phyloP scores from a whole-genome alignment of 371 early-diverging fungal genomes.

The Chytridium lagenaria region DNA sequence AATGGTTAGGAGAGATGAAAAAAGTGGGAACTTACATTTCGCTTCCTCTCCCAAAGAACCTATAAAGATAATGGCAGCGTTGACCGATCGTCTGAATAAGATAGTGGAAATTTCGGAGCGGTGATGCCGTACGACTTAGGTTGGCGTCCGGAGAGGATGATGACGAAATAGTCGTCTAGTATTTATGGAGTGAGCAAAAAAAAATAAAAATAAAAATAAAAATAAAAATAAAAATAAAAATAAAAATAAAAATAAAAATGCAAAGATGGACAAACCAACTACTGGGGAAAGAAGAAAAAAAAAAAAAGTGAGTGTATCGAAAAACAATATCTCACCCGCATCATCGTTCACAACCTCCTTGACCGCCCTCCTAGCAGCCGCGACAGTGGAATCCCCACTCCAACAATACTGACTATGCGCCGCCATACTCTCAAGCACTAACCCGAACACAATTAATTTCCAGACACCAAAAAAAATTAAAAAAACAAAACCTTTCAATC shows the following conservation, averaged over 20 bases:
- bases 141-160: constrained; percentile 87
- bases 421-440: constrained; percentile 38
- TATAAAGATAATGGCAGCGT: constrained; percentile 57
- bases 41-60: constrained; percentile 36
- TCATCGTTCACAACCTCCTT: constrained; percentile 76
- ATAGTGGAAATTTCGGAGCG: constrained; percentile 68
- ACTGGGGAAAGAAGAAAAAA: no score
- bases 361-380: constrained; percentile 72
- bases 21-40: constrained; percentile 24
- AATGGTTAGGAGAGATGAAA: constrained; percentile 70
- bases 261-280: not conserved
- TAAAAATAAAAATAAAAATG: not conserved
- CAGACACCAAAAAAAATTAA: constrained; percentile 45
- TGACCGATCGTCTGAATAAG: constrained; percentile 39
- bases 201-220: not conserved
- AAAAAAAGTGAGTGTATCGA: not conserved
- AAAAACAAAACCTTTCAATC: constrained; percentile 53
- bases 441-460: not conserved
- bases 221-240: not conserved
- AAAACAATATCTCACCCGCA: constrained; percentile 35
- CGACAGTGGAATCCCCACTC: constrained; percentile 71
- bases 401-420: constrained; percentile 44
- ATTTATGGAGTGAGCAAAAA: not conserved
- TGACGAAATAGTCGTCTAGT: constrained; percentile 77
- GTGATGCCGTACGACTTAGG: constrained; percentile 81